Evolutionary conservation across 805 yeast species (phyloP).

Genomic region (Jamesozyma lodderae): DNA sequence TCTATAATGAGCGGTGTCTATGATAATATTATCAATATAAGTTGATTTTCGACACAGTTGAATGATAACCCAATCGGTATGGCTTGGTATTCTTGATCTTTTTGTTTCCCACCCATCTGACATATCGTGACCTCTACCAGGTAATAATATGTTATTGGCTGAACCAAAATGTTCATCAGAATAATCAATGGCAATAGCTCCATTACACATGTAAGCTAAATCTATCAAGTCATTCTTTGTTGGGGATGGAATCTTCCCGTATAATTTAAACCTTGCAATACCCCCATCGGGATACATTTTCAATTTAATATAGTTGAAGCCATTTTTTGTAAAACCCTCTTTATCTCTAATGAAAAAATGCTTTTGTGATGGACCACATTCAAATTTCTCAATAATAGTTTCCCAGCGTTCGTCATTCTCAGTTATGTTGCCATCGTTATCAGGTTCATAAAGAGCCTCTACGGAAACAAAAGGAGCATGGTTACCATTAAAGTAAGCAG

Average conservation of each 20-base stretch:
- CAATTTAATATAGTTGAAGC: constrained; percentile 72
- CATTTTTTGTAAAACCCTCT: constrained; percentile 42
- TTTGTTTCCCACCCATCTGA: constrained; percentile 98
- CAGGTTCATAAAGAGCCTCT: constrained; percentile 48
- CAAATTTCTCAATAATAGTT: constrained; percentile 53
- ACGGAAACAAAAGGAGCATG: constrained; percentile 88
- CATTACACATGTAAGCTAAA: constrained; percentile 72
- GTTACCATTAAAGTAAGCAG: constrained; percentile 90
- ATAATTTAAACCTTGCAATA: constrained; percentile 85
- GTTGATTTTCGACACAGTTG: constrained; percentile 61
- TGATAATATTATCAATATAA: constrained; percentile 45
- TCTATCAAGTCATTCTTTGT: constrained; percentile 35
- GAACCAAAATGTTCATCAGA: constrained; percentile 94
- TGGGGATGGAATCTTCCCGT: constrained; percentile 57
- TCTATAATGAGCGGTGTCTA: constrained; percentile 89
- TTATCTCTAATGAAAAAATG: constrained; percentile 73
- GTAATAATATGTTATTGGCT: constrained; percentile 79
- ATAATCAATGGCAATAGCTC: constrained; percentile 77
- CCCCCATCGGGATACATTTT: constrained; percentile 98
- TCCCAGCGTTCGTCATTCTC: constrained; percentile 51
- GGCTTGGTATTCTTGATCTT: constrained; percentile 76
- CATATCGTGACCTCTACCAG: constrained; percentile 95
- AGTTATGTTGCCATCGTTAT: constrained; percentile 11
- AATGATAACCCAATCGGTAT: constrained; percentile 85
- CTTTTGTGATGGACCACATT: constrained; percentile 84